Base-by-base conservation (phyloP, 1,284 basidiomycete genomes). In the Golubevia pallescens region DNA sequence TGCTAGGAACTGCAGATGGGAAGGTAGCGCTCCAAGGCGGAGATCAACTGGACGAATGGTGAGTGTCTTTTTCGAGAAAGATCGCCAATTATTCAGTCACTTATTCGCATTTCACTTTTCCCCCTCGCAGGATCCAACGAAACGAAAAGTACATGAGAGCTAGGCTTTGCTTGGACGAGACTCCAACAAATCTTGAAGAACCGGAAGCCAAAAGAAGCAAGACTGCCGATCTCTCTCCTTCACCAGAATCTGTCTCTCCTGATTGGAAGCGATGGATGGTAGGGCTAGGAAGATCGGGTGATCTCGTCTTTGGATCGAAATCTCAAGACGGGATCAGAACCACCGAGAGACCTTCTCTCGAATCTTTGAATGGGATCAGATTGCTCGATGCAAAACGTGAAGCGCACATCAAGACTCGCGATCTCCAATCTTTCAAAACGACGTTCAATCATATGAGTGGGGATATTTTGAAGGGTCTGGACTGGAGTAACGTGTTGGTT, bases 61-160 rank as follows among this genome's bases (percentile, higher is more conserved):
- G 20, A 28, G 54, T 56, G 54, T n/a, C n/a, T n/a, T n/a, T n/a
- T n/a, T n/a, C n/a, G 58, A 59, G 19, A 63, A 52, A n/a, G 54
- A 57, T 20, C 48, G 52, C 19, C 54, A 48, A 48, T 48, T 16
- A 10, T 48, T 48, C 10, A 48, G 42, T 48, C 16, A 10, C 42
- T 48, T 10, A 48, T 48, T 16, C 42, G 8, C 16, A 48, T 48
- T 16, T 48, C 10, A 48, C 42, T 48, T 13, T 48, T 16, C 16
- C 42, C 8, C 16, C 42, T 13, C 42, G 16, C 42, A 48, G 53
- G 54, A 63, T 63, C 28, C 32, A 58, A 8, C 24, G 28, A 13
- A 63, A 63, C 32, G 62, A 63, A 54, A 57, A 57, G 23, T 63
- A 57, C 55, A 63, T 63, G 62, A 56, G 62, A 6, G 62, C 62